These are phyloP conservation scores for Yamadazyma takamatsuzukensis DNA, from an alignment of 805 yeast species.

Conservation along the genomic window DNA sequence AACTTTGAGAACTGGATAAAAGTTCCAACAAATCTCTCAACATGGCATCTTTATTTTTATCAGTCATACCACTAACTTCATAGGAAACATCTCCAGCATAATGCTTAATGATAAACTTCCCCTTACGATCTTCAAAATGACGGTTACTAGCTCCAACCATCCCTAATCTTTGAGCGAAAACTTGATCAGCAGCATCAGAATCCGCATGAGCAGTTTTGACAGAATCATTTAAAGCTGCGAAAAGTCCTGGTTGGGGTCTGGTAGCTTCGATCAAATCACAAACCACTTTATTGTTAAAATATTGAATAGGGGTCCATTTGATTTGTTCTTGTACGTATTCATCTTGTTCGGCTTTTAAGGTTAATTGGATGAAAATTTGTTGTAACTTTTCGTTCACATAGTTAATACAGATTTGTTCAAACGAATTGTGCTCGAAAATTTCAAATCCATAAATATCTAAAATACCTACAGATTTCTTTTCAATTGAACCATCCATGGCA, in stretches of 20 bases:
- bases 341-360: conserved; percentile 95
- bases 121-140: conserved; percentile 84
- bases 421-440: conserved; percentile 90
- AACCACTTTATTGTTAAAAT: conserved; percentile 92
- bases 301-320: conserved; percentile 95
- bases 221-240: conserved; percentile 95
- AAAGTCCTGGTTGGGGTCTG: conserved; percentile 89
- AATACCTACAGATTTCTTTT: conserved; percentile 77
- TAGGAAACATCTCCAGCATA: conserved; percentile 98
- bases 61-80: conserved; percentile 87
- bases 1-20: conserved; percentile 65
- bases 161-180: conserved; percentile 87
- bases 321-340: conserved; percentile 94
- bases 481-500: conserved; percentile 21
- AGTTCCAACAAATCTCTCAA: conserved; percentile 83
- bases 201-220: conserved; percentile 99
- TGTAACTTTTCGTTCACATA: conserved; percentile 94
- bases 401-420: conserved; percentile 93
- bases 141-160: conserved; percentile 73
- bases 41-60: conserved; percentile 93
- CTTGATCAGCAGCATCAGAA: conserved; percentile 92
- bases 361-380: conserved; percentile 93
- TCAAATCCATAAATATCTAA: conserved; percentile 96
- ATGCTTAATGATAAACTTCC: conserved; percentile 87
- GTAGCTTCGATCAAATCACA: conserved; percentile 93